Evolutionary conservation across 169 alveolate species (phyloP), one percentile per base, ranked within the genome.

Genomic region (Eimeria necatrix): DNA sequence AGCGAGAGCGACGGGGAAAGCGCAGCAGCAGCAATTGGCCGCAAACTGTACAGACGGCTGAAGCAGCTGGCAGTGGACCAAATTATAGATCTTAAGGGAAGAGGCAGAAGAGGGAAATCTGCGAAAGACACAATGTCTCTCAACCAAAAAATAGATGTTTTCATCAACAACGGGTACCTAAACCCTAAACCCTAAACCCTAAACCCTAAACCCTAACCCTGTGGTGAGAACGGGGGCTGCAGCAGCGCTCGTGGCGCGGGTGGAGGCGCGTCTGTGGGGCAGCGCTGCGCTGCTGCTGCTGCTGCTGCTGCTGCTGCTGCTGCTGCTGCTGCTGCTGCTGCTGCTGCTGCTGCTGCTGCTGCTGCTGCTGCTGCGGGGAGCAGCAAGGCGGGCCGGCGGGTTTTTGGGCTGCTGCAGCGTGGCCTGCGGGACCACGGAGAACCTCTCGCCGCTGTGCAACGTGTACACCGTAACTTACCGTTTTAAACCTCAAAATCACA

Each of bases 401-500:
- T 2, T 59, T 4, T 20, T 20, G 5, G 4, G 14, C 70, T 59
- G 70, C 70, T 76, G 52, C 86, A 76, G 59, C 22, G 52, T 41
- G 86, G 52, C 59, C 14, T 41, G 86, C 61, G 26, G 56, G 26
- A 46, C 86, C 18, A 14, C 18, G 10, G 61, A 26, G 86, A n/a
- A 76, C 26, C 16, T n/a, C 60, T 76, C 86, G 3, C 78, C 92
- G 4, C 59, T 84, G 56, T 59, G 74, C 48, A 91, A 91, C 61
- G 49, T 78, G 24, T 76, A 51, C 52, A 70, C 95, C 24, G 74
- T 76, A 20, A 76, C 95, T 10, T 60, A 59, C 20, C 95, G 95
- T 48, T 91, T 91, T 56, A 48, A 74, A 26, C 70, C 24, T 53
- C 32, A 18, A 10, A 91, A 91, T 14, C 95, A 91, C 56, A 5